A percentile compares a stretch with the other conserved stretches of the same genome.
Evolutionary conservation across 1,139 yeast genomes (phyloP).

Genomic region (Diutina sp.): DNA sequence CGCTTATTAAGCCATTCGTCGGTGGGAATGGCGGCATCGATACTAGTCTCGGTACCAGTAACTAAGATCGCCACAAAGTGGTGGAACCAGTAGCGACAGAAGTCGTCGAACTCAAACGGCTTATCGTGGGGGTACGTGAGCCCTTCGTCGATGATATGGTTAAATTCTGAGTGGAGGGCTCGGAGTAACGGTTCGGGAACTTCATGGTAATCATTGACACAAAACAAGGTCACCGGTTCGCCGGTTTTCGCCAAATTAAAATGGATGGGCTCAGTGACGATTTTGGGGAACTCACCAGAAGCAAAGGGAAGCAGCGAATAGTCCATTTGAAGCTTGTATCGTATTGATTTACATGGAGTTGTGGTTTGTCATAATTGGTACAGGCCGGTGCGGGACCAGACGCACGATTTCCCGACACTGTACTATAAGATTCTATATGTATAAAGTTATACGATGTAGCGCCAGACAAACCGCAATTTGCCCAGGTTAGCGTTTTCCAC

Average conservation of each 20-base stretch:
- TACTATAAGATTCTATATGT: too few relatives aligned
- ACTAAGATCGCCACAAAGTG: conserved; percentile 33
- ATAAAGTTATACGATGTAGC: neutral
- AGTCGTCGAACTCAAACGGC: conserved; percentile 16
- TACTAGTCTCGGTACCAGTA: conserved; percentile 17
- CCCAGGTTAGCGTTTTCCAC: neutral
- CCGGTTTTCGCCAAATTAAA: conserved; percentile 18
- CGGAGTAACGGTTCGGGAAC: conserved; percentile 24
- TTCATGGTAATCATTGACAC: conserved; percentile 14
- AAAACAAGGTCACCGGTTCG: conserved; percentile 20
- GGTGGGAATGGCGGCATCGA: conserved; percentile 7
- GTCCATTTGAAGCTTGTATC: too few relatives aligned
- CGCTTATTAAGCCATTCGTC: conserved; percentile 24
- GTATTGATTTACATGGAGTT: too few relatives aligned
- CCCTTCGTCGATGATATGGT: conserved; percentile 36
- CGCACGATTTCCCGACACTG: too few relatives aligned
- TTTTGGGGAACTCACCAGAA: conserved; percentile 14
- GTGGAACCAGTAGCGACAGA: conserved; percentile 28
- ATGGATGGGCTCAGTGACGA: conserved; percentile 13
- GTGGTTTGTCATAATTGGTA: too few relatives aligned
- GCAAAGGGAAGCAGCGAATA: conserved; percentile 20
- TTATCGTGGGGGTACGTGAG: conserved; percentile 32
- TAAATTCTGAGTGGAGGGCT: conserved; percentile 25
- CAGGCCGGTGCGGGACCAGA: too few relatives aligned
- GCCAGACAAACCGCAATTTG: neutral